phyloP scores from a whole-genome alignment of 164 flowering plant species.

The Kalanchoe fedtschenkoi region DNA sequence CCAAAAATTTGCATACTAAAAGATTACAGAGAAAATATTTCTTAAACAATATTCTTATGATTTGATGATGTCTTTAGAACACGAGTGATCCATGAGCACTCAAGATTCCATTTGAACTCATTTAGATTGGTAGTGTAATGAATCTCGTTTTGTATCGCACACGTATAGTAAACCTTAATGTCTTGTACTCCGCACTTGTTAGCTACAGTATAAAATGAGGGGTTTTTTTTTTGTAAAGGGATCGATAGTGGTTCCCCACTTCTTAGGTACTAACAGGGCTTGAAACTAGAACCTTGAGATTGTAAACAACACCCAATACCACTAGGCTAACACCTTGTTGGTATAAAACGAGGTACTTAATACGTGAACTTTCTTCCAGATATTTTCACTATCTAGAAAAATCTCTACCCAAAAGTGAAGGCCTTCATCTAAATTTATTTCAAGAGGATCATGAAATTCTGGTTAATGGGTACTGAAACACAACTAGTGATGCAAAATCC shows the following conservation, averaged over 20 bases:
- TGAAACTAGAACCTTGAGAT: no score
- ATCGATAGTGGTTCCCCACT: no score
- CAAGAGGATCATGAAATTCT: conserved; percentile 1
- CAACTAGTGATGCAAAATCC: conserved; percentile 7
- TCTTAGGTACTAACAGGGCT: no score
- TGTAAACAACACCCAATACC: no score
- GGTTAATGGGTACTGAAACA: not conserved
- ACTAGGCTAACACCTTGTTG: no score
- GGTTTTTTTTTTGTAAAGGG: no score
- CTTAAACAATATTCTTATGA: not conserved
- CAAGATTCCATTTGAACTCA: not conserved
- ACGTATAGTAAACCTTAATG: no score
- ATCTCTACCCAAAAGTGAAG: not conserved
- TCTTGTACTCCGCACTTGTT: no score
- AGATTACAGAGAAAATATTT: no score
- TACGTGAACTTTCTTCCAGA: not conserved
- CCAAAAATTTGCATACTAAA: no score
- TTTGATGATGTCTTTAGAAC: conserved; percentile 1
- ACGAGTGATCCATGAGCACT: not conserved
- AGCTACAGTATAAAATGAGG: no score
- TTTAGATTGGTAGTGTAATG: not conserved
- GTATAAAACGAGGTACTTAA: not conserved
- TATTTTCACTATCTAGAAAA: not conserved
- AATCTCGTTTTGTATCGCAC: no score
- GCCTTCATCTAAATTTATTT: not conserved